Base-by-base conservation (phyloP, 345 rosid species). In the Acer negundo region DNA sequence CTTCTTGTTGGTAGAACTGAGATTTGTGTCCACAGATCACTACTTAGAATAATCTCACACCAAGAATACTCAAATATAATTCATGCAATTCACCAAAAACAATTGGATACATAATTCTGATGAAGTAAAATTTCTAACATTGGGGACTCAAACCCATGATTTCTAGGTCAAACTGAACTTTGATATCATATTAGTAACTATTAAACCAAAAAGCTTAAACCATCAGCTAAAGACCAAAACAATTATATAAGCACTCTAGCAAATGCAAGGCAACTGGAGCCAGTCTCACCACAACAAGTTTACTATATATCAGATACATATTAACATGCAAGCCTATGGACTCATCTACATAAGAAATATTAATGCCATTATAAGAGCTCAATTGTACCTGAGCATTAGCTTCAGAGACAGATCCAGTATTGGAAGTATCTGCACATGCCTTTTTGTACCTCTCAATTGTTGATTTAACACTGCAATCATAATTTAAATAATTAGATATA, bases 371-470 rank as follows among this genome's bases (percentile, higher is more conserved):
- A 9, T 11, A 10, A 11, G 53, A 61, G 9, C 35, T 31, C 2
- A 55, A 38, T 16, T 38, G 13, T 88, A 94, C 99, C 91, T 94
- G 98, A 75, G 96, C 95, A 93, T 96, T 91, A 66, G 80, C 86
- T 82, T 94, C 97, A 75, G 95, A 80, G 73, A 89, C 92, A 35
- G 98, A 89, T 13, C 93, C 95, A 59, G 87, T 84, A 74, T 81
- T 86, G 44, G 95, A 79, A 56, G 92, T 80, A 85, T 94, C 97
- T 28, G 95, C 63, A 22, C 72, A 79, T 11, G 97, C 87, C 82
- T 92, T 96, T 86, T 94, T 96, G 86, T 96, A 96, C 92, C 91
- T 90, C 68, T 96, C 99, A 72, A 96, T 96, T 65, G 99, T 94
- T 62, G 88, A 82, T 83, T 89, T 96, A 15, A 96, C 97, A 83